Evolutionary conservation across 805 yeast species (phyloP).

Genomic region (Grigorovia jiainica): DNA sequence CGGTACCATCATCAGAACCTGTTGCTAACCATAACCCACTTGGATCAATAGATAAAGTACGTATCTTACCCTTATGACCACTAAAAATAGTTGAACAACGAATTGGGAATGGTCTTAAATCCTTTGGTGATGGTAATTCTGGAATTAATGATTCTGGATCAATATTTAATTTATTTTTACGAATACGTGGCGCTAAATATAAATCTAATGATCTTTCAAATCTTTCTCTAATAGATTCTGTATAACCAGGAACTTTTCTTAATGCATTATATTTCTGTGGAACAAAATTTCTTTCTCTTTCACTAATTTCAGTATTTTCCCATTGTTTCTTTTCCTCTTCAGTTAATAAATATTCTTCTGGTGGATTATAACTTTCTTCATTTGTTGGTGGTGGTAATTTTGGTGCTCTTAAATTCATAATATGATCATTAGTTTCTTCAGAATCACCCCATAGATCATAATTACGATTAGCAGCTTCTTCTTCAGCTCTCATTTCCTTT

Average conservation of each 20-base stretch:
- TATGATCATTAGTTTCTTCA: conserved; percentile 53
- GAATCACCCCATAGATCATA: conserved; percentile 85
- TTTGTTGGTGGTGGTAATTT: conserved; percentile 92
- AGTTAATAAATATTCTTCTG: conserved; percentile 80
- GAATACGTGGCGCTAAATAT: conserved; percentile 92
- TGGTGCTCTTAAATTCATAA: conserved; percentile 92
- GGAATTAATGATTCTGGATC: conserved; percentile 96
- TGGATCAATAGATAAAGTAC: conserved; percentile 79
- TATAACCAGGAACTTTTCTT: conserved; percentile 90
- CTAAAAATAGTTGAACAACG: conserved; percentile 71
- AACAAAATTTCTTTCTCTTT: conserved; percentile 66
- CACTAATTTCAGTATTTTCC: conserved; percentile 61
- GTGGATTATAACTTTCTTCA: conserved; percentile 96
- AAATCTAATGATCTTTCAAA: conserved; percentile 91
- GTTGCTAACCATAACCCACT: conserved; percentile 93
- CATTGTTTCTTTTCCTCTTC: conserved; percentile 69
- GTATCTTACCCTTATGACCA: conserved; percentile 78
- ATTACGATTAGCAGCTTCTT: conserved; percentile 43
- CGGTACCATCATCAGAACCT: conserved; percentile 94
- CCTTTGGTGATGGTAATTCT: conserved; percentile 93
- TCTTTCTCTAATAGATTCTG: conserved; percentile 74
- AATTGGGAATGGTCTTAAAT: conserved; percentile 93
- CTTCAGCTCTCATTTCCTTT: conserved; percentile 40
- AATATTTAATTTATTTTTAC: conserved; percentile 80
- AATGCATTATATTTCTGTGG: conserved; percentile 77